Base-by-base conservation (phyloP, 75 land plant species). In the Picea glauca region DNA sequence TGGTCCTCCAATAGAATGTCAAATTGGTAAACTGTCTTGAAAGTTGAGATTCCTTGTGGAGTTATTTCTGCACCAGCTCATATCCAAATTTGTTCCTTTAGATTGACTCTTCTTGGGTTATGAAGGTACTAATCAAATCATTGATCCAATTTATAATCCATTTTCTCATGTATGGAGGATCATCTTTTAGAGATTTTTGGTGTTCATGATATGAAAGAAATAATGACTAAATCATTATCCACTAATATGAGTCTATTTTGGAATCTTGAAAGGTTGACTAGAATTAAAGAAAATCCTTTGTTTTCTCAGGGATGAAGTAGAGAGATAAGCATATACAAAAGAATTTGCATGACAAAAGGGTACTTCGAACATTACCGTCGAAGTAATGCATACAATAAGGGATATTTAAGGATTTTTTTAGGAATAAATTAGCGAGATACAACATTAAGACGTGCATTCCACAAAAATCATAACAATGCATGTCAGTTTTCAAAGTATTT, bases 121-220 rank as follows among this genome's bases (percentile, higher is more conserved):
- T 17, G 18, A 76, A 76, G 77, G 77, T 31, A 76, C 77, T 14
- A 76, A 30, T 76, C 76, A 75, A 75, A 75, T 75, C 46, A 0
- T 0, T 75, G 58, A 26, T 75, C 15, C 50, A 57, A 58, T 75
- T 58, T 75, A 75, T 75, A 75, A 75, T 33, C 7, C 32, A 54
- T 75, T 57, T 31, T 0, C n/a, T 75, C n/a, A 13, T 13, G 76
- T 75, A 54, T 75, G 58, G 58, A 31, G 31, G 76, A 58, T 17
- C 58, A 68, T 35, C 12, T 68, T 35, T 15, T 38, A 68, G 46
- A 35, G 11, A 68, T 68, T 38, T 68, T 68, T 68, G 33, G 18
- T 35, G 43, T 6, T 0, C 43, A 68, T 75, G 13, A 75, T 75
- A 75, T 11, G 5, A 57, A 75, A 58, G 0, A 75, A 58, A 23